phyloP scores from a whole-genome alignment of 345 rosid species.

The Kandelia obovata region DNA sequence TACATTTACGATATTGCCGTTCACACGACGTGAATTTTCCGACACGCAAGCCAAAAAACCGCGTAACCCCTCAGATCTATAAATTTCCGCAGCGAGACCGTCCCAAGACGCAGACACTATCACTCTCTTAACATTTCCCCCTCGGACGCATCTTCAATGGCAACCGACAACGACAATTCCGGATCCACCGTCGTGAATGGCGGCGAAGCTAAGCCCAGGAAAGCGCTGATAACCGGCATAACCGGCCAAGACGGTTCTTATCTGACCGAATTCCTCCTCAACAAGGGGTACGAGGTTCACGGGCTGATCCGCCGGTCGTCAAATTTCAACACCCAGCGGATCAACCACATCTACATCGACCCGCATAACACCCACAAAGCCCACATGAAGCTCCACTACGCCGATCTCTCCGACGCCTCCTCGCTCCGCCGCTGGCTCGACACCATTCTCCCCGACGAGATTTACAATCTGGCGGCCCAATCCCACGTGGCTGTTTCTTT shows the following conservation, averaged over 20 bases:
- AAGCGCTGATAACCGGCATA: slow-evolving; percentile 86
- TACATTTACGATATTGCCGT: neutral
- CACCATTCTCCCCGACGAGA: slow-evolving; percentile 79
- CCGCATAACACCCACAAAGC: slow-evolving; percentile 91
- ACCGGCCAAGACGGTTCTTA: slow-evolving; percentile 98
- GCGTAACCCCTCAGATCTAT: neutral
- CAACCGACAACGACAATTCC: slow-evolving; percentile 26
- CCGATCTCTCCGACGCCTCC: slow-evolving; percentile 83
- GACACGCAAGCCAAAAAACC: neutral
- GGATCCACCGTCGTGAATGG: slow-evolving; percentile 34
- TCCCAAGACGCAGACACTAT: too few relatives aligned
- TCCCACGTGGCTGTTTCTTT: slow-evolving; percentile 95
- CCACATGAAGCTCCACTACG: slow-evolving; percentile 85
- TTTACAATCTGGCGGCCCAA: slow-evolving; percentile 92
- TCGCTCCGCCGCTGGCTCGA: slow-evolving; percentile 98
- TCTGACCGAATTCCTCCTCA: slow-evolving; percentile 79
- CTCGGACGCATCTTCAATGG: slow-evolving; percentile 10
- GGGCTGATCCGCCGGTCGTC: slow-evolving; percentile 94
- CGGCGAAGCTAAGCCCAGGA: slow-evolving; percentile 31
- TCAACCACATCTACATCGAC: slow-evolving; percentile 93
- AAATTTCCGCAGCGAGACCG: neutral
- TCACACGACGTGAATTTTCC: neutral
- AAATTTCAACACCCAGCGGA: slow-evolving; percentile 94
- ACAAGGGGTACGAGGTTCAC: slow-evolving; percentile 76
- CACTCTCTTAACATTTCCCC: too few relatives aligned